A percentile compares a stretch with the other conserved stretches of the same genome.
phyloP scores from a whole-genome alignment of 352 stramenopile species.

The Pythium insidiosum region DNA sequence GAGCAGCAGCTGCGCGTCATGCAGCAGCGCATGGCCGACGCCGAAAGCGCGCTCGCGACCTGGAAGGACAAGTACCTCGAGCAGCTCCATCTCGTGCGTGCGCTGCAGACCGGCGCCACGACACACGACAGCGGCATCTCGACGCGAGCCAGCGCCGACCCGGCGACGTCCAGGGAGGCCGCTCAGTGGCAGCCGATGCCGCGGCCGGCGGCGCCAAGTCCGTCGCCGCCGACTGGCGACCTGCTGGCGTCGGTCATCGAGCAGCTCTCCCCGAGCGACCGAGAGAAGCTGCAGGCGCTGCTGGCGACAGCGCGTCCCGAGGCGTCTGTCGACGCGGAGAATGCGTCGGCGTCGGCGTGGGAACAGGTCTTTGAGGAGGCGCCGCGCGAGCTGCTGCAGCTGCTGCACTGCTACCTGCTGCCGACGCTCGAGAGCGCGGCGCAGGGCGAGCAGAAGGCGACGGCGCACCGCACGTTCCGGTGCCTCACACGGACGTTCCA shows the following conservation, averaged over 20 bases:
- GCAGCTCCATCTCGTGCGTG: no score
- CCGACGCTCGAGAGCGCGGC: slow-evolving; percentile 31
- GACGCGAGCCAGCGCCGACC: no score
- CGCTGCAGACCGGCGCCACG: no score
- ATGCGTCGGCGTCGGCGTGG: no score
- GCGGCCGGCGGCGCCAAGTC: slow-evolving; percentile 4
- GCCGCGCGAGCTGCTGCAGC: slow-evolving; percentile 39
- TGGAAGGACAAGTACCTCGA: slow-evolving; percentile 69
- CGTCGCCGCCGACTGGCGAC: slow-evolving; percentile 7
- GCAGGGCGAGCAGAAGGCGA: slow-evolving; percentile 7
- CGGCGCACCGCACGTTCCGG: slow-evolving; percentile 16
- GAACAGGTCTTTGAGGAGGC: slow-evolving; percentile 42
- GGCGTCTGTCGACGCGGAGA: no score
- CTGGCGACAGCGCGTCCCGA: slow-evolving; percentile 21
- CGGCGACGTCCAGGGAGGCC: no score
- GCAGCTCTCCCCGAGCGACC: slow-evolving; percentile 34
- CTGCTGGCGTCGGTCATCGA: slow-evolving; percentile 30
- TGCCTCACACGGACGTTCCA: slow-evolving; percentile 50
- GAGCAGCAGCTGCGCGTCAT: slow-evolving; percentile 72
- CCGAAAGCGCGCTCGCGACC: slow-evolving; percentile 37
- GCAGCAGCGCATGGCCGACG: slow-evolving; percentile 56
- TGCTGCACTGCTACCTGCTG: slow-evolving; percentile 50
- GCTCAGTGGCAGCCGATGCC: slow-evolving; percentile 3
- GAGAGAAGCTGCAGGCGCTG: slow-evolving; percentile 41
- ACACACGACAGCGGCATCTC: no score